Evolutionary conservation across 495 filamentous ascomycete species (phyloP).

Genomic region (Apodospora peruviana): DNA sequence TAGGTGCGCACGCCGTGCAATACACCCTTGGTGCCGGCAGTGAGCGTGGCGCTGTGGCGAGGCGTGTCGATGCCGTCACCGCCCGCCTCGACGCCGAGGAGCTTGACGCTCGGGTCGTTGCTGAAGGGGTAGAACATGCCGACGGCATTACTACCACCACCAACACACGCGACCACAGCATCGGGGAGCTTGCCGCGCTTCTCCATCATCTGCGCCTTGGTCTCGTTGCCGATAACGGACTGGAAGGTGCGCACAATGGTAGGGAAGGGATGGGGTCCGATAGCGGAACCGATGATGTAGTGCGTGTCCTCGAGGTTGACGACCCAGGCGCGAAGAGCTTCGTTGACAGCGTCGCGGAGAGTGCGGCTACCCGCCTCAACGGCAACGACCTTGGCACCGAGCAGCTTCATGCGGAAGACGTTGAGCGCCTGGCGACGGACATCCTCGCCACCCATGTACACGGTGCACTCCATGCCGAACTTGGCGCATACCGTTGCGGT

Average conservation of each 20-base stretch:
- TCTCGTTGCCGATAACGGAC: conserved; percentile 87
- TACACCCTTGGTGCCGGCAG: conserved; percentile 83
- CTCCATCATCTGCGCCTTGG: conserved; percentile 78
- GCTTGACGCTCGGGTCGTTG: conserved; percentile 74
- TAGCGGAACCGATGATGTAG: conserved; percentile 93
- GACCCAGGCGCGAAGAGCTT: conserved; percentile 85
- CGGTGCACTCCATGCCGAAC: conserved; percentile 91
- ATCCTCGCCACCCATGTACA: conserved; percentile 96
- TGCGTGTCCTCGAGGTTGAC: conserved; percentile 82
- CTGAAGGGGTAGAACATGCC: conserved; percentile 98
- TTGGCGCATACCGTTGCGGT: conserved; percentile 95
- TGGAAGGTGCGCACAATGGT: conserved; percentile 96
- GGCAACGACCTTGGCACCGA: conserved; percentile 80
- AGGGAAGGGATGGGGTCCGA: conserved; percentile 92
- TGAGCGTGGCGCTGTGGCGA: conserved; percentile 85
- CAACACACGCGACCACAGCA: conserved; percentile 93
- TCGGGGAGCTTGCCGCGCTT: conserved; percentile 84
- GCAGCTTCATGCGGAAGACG: conserved; percentile 94
- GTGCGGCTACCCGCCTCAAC: conserved; percentile 83
- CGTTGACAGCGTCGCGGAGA: conserved; percentile 92
- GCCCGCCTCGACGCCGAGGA: conserved; percentile 93
- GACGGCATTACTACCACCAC: conserved; percentile 83
- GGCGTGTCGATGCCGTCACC: conserved; percentile 87
- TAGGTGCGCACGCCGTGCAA: conserved; percentile 95
- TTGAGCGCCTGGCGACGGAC: conserved; percentile 90